These are phyloP conservation scores for Zygosaccharomyces pseudobailii DNA, from an alignment of 1,139 yeast species.

Conservation along the genomic window DNA sequence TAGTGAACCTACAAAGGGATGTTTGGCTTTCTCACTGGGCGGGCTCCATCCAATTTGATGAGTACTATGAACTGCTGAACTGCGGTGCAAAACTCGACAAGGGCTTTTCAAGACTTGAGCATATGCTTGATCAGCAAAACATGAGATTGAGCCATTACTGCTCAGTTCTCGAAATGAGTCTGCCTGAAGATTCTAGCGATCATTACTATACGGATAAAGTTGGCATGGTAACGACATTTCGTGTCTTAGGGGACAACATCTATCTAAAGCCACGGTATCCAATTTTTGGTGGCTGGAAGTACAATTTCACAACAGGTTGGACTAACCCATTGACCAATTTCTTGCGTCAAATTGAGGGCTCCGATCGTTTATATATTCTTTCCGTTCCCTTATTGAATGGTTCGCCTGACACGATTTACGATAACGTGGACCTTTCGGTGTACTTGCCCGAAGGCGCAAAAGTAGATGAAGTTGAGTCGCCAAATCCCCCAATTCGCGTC, in stretches of 20 bases:
- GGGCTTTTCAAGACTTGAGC: slow-evolving; percentile 77
- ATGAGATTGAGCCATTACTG: slow-evolving; percentile 14
- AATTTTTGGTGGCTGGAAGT: slow-evolving; percentile 91
- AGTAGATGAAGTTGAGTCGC: slow-evolving; percentile 53
- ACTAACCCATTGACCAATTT: slow-evolving; percentile 52
- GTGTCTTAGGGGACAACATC: slow-evolving; percentile 44
- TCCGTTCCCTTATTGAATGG: slow-evolving; percentile 73
- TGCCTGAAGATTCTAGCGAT: slow-evolving; percentile 48
- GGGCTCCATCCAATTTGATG: slow-evolving; percentile 62
- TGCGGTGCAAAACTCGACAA: slow-evolving; percentile 61
- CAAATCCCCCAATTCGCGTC: slow-evolving; percentile 43
- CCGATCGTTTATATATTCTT: slow-evolving; percentile 53
- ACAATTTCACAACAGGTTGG: slow-evolving; percentile 95
- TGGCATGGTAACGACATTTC: slow-evolving; percentile 89
- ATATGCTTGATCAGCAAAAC: slow-evolving; percentile 40
- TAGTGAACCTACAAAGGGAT: slow-evolving; percentile 60
- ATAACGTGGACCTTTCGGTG: slow-evolving; percentile 53
- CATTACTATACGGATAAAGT: slow-evolving; percentile 83
- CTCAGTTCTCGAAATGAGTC: slow-evolving; percentile 49
- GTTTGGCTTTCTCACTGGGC: slow-evolving; percentile 84
- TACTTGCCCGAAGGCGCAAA: slow-evolving; percentile 88
- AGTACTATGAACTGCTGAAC: slow-evolving; percentile 77
- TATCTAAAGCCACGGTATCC: slow-evolving; percentile 86
- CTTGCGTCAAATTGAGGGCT: slow-evolving; percentile 41
- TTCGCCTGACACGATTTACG: slow-evolving; percentile 63